Evolutionary conservation across 106 monocot genomes (phyloP).

Genomic region (Acorus gramineus): DNA sequence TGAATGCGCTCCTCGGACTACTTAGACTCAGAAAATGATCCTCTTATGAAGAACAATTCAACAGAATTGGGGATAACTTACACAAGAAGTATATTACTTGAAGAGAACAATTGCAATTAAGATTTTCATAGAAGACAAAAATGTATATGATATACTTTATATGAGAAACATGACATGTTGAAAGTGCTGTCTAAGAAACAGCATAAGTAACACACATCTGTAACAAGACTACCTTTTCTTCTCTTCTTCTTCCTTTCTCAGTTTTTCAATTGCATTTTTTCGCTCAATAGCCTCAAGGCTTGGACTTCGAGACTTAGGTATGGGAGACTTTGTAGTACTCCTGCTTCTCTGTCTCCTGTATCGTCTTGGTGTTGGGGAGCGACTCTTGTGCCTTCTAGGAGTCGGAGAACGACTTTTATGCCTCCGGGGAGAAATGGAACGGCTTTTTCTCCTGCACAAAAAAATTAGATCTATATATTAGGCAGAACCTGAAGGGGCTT

Average conservation of each 20-base stretch:
- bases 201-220: too few species aligned
- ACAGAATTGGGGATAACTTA: too few species aligned
- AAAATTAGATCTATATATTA: conserved; percentile 1
- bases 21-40: too few species aligned
- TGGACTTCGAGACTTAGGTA: conserved; percentile 37
- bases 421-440: conserved; percentile 54
- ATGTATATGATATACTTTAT: too few species aligned
- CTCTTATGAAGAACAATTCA: too few species aligned
- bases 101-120: too few species aligned
- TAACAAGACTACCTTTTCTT: conserved; percentile 47
- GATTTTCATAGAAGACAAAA: too few species aligned
- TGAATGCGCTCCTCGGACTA: too few species aligned
- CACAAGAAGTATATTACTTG: too few species aligned
- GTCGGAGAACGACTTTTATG: conserved; percentile 68
- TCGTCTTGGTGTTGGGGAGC: conserved; percentile 40
- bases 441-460: conserved; percentile 65
- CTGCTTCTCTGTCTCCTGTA: conserved; percentile 44
- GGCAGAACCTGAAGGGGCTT: too few species aligned
- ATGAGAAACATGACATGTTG: too few species aligned
- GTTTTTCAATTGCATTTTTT: conserved; percentile 41
- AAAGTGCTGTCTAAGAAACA: too few species aligned
- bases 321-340: conserved; percentile 32
- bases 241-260: conserved; percentile 53
- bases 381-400: conserved; percentile 50
- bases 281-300: conserved; percentile 25